Evolutionary conservation across 768 basidiomycete species (phyloP).

Genomic region (Mycena belliarum): DNA sequence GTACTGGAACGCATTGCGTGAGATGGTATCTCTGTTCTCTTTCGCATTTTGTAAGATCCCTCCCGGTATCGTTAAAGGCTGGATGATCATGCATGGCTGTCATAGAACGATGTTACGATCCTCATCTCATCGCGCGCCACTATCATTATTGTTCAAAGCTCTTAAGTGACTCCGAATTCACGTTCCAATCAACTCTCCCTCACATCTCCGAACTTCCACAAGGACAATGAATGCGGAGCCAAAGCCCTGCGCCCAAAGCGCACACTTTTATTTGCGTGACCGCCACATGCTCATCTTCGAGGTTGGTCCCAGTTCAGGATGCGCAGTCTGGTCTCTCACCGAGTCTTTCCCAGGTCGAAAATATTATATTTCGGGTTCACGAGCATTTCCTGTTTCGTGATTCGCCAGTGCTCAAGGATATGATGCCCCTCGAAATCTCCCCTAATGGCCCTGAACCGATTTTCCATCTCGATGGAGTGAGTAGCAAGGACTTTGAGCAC

Average conservation of each 20-base stretch:
- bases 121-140: constrained; percentile 14
- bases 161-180: background rate
- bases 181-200: background rate
- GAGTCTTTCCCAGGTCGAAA: constrained; percentile 31
- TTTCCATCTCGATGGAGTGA: constrained; percentile 23
- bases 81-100: constrained; percentile 14
- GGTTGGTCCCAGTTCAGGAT: background rate
- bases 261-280: constrained; percentile 21
- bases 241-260: constrained; percentile 18
- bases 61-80: constrained; percentile 3
- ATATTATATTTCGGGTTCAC: constrained; percentile 36
- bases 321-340: background rate
- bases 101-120: constrained; percentile 11
- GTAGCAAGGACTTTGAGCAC: constrained; percentile 22
- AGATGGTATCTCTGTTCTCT: constrained; percentile 5
- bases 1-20: background rate
- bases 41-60: background rate
- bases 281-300: constrained; percentile 23
- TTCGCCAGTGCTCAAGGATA: constrained; percentile 36
- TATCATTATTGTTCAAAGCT: background rate
- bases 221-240: constrained; percentile 14
- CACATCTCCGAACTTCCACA: background rate
- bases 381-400: constrained; percentile 38
- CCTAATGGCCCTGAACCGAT: constrained; percentile 21
- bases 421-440: constrained; percentile 26